Base-by-base conservation (phyloP, 2,329 filamentous ascomycete species). In the Colletotrichum liriopes region DNA sequence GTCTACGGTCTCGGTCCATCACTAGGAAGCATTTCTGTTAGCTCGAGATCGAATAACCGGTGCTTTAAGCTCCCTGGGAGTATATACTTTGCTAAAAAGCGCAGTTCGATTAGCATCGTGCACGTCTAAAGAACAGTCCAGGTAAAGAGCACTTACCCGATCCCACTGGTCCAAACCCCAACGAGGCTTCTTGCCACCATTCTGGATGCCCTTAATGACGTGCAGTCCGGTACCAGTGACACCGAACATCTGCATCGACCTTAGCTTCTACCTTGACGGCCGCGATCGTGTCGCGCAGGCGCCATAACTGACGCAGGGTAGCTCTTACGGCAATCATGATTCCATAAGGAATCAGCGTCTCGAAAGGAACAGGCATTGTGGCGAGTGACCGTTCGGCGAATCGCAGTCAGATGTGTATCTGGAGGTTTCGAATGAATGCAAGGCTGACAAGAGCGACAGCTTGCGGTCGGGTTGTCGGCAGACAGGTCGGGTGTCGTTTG, bases 121-220 rank as follows among this genome's bases (percentile, higher is more conserved):
- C 39, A 54, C 45, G 29, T n/a, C 2, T 45, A 12, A 35, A 51
- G 2, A 35, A 14, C 8, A 1, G 11, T 18, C 32, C 12, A 41
- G 20, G 41, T 37, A 35, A 39, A 23, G 29, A 62, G 52, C 56
- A 79, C 86, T 75, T 81, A 91, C 90, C 82, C 81, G 88, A 76
- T 92, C 90, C 90, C 90, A 92, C 77, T 89, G 86, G 77, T 92
- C 90, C 68, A 92, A 73, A 9, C 87, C 89, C 79, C 89, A 89
- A 75, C 90, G 87, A 66, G 86, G 84, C 77, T 87, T 85, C 84
- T 91, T 91, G 77, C 89, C 87, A 73, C 89, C 90, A 80, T 91
- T 91, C 75, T 88, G 85, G 83, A 85, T 85, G 76, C 86, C 85
- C 79, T 85, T 88, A 76, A 92, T 82, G 75, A 86, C 86, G 49